Evolutionary conservation across 441 rosid species (phyloP), one percentile per base, ranked within the genome.

Genomic region (Melastoma candidum): DNA sequence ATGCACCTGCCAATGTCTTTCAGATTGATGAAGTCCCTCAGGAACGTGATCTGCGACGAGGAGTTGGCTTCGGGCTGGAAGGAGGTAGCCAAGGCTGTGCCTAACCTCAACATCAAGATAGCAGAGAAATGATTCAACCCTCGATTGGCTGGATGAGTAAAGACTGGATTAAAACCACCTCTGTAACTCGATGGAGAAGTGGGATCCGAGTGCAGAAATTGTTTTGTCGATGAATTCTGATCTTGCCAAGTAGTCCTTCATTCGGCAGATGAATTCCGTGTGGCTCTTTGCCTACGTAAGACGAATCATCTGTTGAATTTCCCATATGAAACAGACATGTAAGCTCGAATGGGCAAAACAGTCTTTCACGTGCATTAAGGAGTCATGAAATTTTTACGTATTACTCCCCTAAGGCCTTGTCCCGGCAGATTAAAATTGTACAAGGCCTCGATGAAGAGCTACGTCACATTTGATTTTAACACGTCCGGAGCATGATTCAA

Each of bases 121-220:
- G 85, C 73, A 7, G 95, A 84, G 57, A 77, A 69, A 64, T 65
- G 74, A 55, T 90, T 65, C 63, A 17, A 70, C 59, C 56, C 57
- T 90, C 47, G 92, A 82, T 56, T 90, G 95, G 94, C 92, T 90
- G 7, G 56, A 77, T 12, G 88, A 77, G 51, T 84, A 69, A 71
- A 0, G 7, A 3, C 0, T 8, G 7, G 11, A 3, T 4, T 9
- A 36, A 3, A 9, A 36, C 41, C 1, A 36, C 41, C 7, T 36
- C 41, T 36, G 41, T 3, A 36, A 36, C 41, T 36, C 22, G 58
- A 81, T 47, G 29, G 74, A 59, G 63, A 87, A 87, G 64, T 79
- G 74, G 56, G 74, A 67, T 73, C 63, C 76, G 22, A 78, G 60
- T 27, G 80, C 79, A 29, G 76, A 68, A 12, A 75, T 46, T 12